Evolutionary conservation across 2,329 filamentous ascomycete species (phyloP).

Genomic region (Monilinia fructigena): DNA sequence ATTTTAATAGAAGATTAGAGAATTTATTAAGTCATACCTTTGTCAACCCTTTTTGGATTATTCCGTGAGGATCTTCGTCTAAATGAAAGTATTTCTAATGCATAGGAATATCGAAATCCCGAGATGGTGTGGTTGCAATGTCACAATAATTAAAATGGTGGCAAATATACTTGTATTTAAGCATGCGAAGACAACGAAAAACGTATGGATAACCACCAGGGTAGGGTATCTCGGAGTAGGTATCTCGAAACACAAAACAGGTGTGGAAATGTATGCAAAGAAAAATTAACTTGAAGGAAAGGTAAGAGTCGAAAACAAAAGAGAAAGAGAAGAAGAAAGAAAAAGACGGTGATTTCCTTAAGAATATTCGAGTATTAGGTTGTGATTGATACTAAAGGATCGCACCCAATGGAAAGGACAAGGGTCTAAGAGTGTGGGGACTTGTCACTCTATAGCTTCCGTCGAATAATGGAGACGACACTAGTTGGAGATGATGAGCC

Average conservation of each 20-base stretch:
- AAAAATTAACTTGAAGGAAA: not conserved
- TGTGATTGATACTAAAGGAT: slow-evolving; percentile 22
- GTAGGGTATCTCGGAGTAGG: slow-evolving; percentile 26
- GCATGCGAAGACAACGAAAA: slow-evolving; percentile 31
- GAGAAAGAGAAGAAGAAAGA: slow-evolving; percentile 26
- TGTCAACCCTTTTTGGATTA: not conserved
- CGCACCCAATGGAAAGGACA: slow-evolving; percentile 17
- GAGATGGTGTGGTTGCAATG: slow-evolving; percentile 23
- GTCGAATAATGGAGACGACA: slow-evolving; percentile 30
- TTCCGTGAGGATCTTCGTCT: slow-evolving; percentile 18
- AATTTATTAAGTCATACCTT: slow-evolving; percentile 3
- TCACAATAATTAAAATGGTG: slow-evolving; percentile 29
- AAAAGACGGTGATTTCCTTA: slow-evolving; percentile 13
- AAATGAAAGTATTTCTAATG: slow-evolving; percentile 22
- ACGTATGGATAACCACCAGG: slow-evolving; percentile 35
- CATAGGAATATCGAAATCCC: slow-evolving; percentile 18
- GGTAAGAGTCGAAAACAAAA: slow-evolving; percentile 24
- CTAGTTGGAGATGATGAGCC: slow-evolving; percentile 28
- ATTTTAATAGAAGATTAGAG: not conserved
- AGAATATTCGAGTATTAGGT: slow-evolving; percentile 18
- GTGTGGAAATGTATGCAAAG: slow-evolving; percentile 25
- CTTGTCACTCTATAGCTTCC: slow-evolving; percentile 30
- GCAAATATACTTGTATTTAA: slow-evolving; percentile 30
- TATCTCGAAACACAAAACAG: slow-evolving; percentile 7
- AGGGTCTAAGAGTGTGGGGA: slow-evolving; percentile 33